A percentile compares a stretch with the other conserved stretches of the same genome.
phyloP scores from a whole-genome alignment of 2,329 filamentous ascomycete species.

The Pseudocercospora cruenta region DNA sequence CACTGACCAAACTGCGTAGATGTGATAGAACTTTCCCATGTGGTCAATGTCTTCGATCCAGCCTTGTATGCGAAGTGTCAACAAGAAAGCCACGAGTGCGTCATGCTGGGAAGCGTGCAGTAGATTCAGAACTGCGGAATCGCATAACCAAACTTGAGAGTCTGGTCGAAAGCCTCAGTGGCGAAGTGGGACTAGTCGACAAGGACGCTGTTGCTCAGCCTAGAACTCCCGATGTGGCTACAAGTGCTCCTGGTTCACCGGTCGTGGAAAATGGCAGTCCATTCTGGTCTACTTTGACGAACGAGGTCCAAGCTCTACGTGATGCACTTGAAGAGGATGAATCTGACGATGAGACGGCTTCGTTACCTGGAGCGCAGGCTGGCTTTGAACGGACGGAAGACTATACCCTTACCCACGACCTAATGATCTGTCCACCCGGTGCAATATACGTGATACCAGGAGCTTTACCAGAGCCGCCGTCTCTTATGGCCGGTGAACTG shows the following conservation, averaged over 20 bases:
- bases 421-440: constrained; percentile 33
- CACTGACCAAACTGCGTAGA: constrained; percentile 11
- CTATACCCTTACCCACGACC: constrained; percentile 23
- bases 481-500: constrained; percentile 22
- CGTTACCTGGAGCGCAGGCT: constrained; percentile 1
- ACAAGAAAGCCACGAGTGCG: constrained; percentile 34
- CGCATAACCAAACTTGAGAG: constrained; percentile 37
- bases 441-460: constrained; percentile 34
- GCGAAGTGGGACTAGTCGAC: constrained; percentile 26
- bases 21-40: constrained; percentile 36
- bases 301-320: constrained; percentile 35
- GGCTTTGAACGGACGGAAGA: neutral
- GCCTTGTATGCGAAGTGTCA: constrained; percentile 30
- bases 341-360: constrained; percentile 20
- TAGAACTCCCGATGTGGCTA: neutral
- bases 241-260: neutral
- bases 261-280: constrained; percentile 27
- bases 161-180: constrained; percentile 36
- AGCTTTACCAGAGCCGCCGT: constrained; percentile 30
- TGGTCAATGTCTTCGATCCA: constrained; percentile 34
- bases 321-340: constrained; percentile 35
- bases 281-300: constrained; percentile 36
- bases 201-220: neutral
- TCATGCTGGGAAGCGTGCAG: constrained; percentile 33
- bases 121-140: constrained; percentile 34